Evolutionary conservation across 192 early-diverging fungal species (phyloP).

Genomic region (Gryganskiella cystojenkinii): DNA sequence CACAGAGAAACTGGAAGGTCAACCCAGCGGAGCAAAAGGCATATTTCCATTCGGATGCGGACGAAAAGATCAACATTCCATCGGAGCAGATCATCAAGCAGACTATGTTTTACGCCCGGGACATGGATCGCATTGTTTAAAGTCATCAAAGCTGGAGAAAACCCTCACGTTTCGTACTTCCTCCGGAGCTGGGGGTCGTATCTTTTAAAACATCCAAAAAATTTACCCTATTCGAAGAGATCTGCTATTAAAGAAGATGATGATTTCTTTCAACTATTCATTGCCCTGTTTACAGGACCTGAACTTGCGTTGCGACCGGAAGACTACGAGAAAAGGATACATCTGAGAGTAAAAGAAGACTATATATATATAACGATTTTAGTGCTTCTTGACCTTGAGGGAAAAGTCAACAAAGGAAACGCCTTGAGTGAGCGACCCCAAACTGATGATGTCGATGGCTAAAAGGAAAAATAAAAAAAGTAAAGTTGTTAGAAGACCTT

Average conservation of each 20-base stretch:
- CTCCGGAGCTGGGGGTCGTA: too few species aligned
- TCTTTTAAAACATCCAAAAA: too few species aligned
- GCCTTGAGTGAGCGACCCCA: conserved; percentile 93
- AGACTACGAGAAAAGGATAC: too few species aligned
- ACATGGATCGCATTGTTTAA: conserved; percentile 97
- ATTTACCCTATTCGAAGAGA: too few species aligned
- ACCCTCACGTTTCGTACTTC: too few species aligned
- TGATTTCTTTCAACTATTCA: too few species aligned
- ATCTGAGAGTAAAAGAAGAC: too few species aligned
- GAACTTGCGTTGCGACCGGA: too few species aligned
- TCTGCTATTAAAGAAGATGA: too few species aligned
- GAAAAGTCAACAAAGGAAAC: conserved; percentile 98
- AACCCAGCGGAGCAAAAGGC: conserved; percentile 84
- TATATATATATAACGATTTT: neutral
- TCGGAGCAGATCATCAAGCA: conserved; percentile 86
- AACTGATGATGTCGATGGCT: conserved; percentile 91
- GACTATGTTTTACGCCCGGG: conserved; percentile 89
- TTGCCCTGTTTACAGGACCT: too few species aligned
- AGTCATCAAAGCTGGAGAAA: neutral
- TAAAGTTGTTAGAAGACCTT: too few species aligned
- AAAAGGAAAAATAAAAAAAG: neutral
- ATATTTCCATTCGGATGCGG: conserved; percentile 77
- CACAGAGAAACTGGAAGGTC: conserved; percentile 83
- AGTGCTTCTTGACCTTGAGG: conserved; percentile 79
- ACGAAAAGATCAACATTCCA: conserved; percentile 77